Evolutionary conservation across 1,284 basidiomycete genomes (phyloP), one percentile per base, ranked within the genome.

Genomic region (Tylopilus sp.): DNA sequence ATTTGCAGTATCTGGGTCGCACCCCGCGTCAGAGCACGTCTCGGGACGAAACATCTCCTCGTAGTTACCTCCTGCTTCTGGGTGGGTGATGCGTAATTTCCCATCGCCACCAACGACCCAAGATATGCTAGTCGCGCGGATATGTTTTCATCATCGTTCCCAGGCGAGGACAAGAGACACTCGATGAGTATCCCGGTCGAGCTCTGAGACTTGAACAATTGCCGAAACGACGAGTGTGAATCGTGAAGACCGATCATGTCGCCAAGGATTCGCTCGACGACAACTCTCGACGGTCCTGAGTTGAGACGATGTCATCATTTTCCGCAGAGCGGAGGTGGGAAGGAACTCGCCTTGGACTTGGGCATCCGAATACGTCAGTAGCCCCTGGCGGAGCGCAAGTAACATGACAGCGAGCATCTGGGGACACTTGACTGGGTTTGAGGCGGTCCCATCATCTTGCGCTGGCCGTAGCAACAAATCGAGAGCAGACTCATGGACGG

Each of bases 331-430:
- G 2, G 26, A 25, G 10, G 6, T 18, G 26, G n/a, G 18, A 30
- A 26, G 15, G 2, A 13, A 48, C 45, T 9, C 2, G 55, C 64
- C 61, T 49, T 50, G 59, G 0, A 51, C 21, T 18, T 50, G 46
- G 11, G 21, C 1, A 12, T 55, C 41, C 3, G 49, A 59, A 49
- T 29, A 51, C 3, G 16, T 41, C 33, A 49, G 18, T 50, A 78
- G 56, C 16, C 75, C 73, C 42, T 67, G 63, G 35, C 79, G 77
- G 44, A 90, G 69, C 1, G 84, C 78, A 7, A 76, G 72, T 11
- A 91, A 67, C 39, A 91, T 82, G 2, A 82, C 72, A 1, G 84
- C 79, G n/a, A 88, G 67, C 46, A 90, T 82, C 36, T 83, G 74
- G 6, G 53, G 51, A 45, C 51, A 52, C 18, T 50, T 57, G 52